Evolutionary conservation across 1,139 yeast species (phyloP).

Genomic region (Nakaseomyces delphensis): DNA sequence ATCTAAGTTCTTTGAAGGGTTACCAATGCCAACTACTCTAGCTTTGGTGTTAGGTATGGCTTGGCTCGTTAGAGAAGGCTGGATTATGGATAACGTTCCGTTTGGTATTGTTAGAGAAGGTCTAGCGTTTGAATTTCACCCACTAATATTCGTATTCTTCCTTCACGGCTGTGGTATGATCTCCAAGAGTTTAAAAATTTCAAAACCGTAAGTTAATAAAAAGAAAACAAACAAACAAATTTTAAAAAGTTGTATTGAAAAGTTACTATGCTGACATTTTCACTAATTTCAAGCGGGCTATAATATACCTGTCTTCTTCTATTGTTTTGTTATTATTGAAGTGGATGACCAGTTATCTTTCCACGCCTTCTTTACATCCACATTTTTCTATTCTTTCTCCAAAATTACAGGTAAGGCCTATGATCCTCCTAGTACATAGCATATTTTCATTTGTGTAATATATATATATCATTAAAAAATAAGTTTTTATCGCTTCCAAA

Average conservation of each 20-base stretch:
- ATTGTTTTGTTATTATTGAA: too few species aligned
- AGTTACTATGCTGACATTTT: too few species aligned
- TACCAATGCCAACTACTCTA: slow-evolving; percentile 88
- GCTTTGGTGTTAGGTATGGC: slow-evolving; percentile 69
- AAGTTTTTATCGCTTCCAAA: too few species aligned
- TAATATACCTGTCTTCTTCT: not conserved
- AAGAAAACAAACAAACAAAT: slow-evolving; percentile 1
- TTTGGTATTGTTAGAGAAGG: slow-evolving; percentile 52
- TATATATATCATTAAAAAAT: too few species aligned
- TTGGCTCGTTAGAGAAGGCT: slow-evolving; percentile 44
- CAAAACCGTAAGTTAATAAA: slow-evolving; percentile 54
- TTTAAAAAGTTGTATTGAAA: too few species aligned
- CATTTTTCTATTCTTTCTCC: not conserved
- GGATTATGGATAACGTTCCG: slow-evolving; percentile 44
- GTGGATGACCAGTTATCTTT: too few species aligned
- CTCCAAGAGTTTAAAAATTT: slow-evolving; percentile 81
- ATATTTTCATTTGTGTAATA: too few species aligned
- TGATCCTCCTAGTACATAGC: too few species aligned
- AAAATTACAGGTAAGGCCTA: too few species aligned
- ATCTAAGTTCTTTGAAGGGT: slow-evolving; percentile 80
- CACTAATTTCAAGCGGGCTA: too few species aligned
- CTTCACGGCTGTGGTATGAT: slow-evolving; percentile 87
- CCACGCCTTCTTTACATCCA: too few species aligned
- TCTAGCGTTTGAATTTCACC: slow-evolving; percentile 64
- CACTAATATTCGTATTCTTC: slow-evolving; percentile 53